phyloP scores from a whole-genome alignment of 163 green algal genomes.

The Smithsoniella earleae region DNA sequence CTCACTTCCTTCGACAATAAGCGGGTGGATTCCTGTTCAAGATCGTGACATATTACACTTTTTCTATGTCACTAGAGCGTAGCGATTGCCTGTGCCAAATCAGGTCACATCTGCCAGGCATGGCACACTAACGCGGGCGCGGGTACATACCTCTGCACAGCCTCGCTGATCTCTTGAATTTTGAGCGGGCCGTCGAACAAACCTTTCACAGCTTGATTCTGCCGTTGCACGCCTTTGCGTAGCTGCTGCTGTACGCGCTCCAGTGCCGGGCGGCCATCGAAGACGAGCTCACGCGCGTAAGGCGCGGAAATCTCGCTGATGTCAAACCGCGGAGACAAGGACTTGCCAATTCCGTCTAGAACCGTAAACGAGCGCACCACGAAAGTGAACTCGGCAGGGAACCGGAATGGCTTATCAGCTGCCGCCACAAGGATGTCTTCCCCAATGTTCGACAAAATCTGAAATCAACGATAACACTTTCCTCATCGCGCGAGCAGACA shows the following conservation, averaged over 20 bases:
- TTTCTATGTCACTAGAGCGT: too few relatives aligned
- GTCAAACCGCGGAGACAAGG: slow-evolving; percentile 80
- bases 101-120: too few relatives aligned
- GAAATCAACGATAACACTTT: too few relatives aligned
- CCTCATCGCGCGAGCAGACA: too few relatives aligned
- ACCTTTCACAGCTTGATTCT: slow-evolving; percentile 83
- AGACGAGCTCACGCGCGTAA: slow-evolving; percentile 85
- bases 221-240: slow-evolving; percentile 41
- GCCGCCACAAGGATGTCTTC: slow-evolving; percentile 84
- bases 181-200: slow-evolving; percentile 85
- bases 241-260: slow-evolving; percentile 60
- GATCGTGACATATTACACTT: too few relatives aligned
- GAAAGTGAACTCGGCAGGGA: slow-evolving; percentile 94
- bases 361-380: slow-evolving; percentile 85
- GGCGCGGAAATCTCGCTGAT: slow-evolving; percentile 91
- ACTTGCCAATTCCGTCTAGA: slow-evolving; percentile 96
- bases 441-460: slow-evolving; percentile 85
- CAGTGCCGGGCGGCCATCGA: slow-evolving; percentile 65
- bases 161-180: slow-evolving; percentile 71
- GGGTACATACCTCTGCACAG: slow-evolving; percentile 35
- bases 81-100: too few relatives aligned
- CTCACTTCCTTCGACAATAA: neutral
- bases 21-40: too few relatives aligned
- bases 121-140: too few relatives aligned
- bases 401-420: slow-evolving; percentile 93